phyloP scores from a whole-genome alignment of 257 asterid genomes.

The Solanum etuberosum region DNA sequence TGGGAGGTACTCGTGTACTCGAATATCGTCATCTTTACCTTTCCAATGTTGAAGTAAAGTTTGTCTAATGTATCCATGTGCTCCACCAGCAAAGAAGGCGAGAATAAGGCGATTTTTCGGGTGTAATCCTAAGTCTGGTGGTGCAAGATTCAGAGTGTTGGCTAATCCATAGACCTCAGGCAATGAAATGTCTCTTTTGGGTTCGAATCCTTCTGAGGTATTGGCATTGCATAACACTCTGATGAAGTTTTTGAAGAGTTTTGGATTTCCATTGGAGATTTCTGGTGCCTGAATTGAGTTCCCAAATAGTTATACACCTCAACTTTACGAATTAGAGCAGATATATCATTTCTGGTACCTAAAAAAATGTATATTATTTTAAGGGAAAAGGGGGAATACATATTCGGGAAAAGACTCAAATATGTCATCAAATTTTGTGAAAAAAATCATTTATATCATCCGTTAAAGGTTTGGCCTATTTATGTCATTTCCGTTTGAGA shows the following conservation, averaged over 20 bases:
- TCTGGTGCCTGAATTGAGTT: conserved; percentile 5
- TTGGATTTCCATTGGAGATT: background rate
- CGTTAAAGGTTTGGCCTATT: no score
- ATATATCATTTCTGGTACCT: background rate
- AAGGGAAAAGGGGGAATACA: no score
- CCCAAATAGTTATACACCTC: background rate
- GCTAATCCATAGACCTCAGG: conserved; percentile 6
- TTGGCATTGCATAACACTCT: conserved; percentile 18
- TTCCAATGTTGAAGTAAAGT: conserved; percentile 3
- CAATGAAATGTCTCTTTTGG: conserved; percentile 8
- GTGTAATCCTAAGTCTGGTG: background rate
- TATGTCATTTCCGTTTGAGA: no score
- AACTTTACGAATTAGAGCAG: background rate
- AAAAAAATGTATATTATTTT: no score
- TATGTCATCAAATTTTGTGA: no score
- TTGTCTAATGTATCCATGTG: conserved; percentile 12
- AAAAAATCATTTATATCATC: no score
- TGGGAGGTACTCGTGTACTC: conserved; percentile 23
- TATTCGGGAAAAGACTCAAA: no score
- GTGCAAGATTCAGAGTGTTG: background rate
- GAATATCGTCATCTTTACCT: conserved; percentile 16
- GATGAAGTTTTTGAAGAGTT: conserved; percentile 10
- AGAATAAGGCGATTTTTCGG: conserved; percentile 6
- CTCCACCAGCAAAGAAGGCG: conserved; percentile 17
- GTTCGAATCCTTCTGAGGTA: conserved; percentile 14